phyloP scores from a whole-genome alignment of 192 early-diverging fungal species.

The Coemansia sp. region DNA sequence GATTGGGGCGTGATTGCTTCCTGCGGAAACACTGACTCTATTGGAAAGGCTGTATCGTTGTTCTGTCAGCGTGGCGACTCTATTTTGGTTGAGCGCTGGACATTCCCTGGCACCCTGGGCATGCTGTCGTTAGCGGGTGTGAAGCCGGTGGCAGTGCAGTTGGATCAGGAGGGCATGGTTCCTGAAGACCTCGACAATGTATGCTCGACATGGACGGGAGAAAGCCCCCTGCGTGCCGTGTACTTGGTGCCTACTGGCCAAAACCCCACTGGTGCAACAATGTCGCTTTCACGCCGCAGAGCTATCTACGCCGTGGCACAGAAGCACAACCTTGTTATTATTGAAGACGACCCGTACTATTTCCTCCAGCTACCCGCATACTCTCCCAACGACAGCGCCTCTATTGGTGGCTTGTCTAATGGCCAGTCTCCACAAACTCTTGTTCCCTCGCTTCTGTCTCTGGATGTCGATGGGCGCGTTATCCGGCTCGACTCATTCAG shows the following conservation, averaged over 20 bases:
- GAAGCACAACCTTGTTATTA: conserved; percentile 76
- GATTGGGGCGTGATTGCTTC: conserved; percentile 66
- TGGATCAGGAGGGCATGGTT: conserved; percentile 63
- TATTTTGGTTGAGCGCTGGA: conserved; percentile 58
- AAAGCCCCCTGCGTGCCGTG: conserved; percentile 50
- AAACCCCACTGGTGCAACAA: conserved; percentile 86
- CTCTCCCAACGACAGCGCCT: background rate
- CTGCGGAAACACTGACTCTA: conserved; percentile 57
- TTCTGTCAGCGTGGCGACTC: conserved; percentile 58
- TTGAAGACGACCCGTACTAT: conserved; percentile 97
- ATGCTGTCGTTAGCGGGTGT: conserved; percentile 48
- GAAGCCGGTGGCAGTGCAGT: conserved; percentile 40
- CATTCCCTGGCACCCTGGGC: conserved; percentile 58
- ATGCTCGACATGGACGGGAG: conserved; percentile 49
- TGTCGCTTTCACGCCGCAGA: conserved; percentile 71
- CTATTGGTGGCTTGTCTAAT: background rate
- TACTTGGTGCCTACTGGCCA: conserved; percentile 83
- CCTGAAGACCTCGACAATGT: conserved; percentile 56
- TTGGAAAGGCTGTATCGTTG: conserved; percentile 52
- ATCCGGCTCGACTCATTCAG: conserved; percentile 90
- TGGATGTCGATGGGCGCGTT: conserved; percentile 85
- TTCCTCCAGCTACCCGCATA: conserved; percentile 66
- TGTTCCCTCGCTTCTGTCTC: conserved; percentile 76
- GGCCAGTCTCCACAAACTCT: conserved; percentile 11
- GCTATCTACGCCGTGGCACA: conserved; percentile 72